Conservation (phyloP, 1,139 yeast species). For the Candida sanyaensis region DNA sequence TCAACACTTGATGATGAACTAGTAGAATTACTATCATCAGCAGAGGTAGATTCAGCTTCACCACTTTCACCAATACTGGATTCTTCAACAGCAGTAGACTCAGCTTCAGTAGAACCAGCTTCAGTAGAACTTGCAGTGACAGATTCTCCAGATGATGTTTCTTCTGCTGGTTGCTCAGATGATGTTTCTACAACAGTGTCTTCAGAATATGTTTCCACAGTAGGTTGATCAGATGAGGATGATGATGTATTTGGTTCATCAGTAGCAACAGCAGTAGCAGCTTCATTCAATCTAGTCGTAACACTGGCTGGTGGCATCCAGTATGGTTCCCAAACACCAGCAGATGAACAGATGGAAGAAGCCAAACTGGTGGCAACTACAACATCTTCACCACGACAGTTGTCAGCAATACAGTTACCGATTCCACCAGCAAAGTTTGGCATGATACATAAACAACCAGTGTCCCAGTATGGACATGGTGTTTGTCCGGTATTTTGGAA, state of each 20-base stretch:
- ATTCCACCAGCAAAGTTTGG: conserved; percentile 28
- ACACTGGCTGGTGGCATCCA: conserved; percentile 43
- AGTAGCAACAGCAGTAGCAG: conserved; percentile 20
- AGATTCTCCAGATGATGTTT: neutral
- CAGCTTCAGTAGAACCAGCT: neutral
- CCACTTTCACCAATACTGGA: neutral
- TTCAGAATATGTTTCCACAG: neutral
- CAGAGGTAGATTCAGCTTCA: neutral
- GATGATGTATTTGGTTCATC: neutral
- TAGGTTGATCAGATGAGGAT: neutral
- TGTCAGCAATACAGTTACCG: conserved; percentile 30
- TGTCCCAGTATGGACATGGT: conserved; percentile 40
- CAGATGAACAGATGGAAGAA: conserved; percentile 38
- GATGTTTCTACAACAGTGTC: neutral
- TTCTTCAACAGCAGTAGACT: no score
- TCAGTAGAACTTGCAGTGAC: neutral
- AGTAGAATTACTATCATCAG: neutral
- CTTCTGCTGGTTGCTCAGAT: neutral
- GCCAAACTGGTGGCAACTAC: conserved; percentile 40
- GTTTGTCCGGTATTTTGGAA: conserved; percentile 30
- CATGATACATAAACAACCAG: conserved; percentile 41
- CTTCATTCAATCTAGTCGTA: conserved; percentile 32
- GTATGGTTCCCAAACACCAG: conserved; percentile 41
- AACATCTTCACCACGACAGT: conserved; percentile 38
- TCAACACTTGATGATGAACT: neutral